Evolutionary conservation across 176 grass and related monocot genomes (phyloP).

Genomic region (maize (Zea mays)): Zm-B73-REFERENCE-NAM-5.0 NC_050096.1:28549001-28549500

Average conservation of each 20-base stretch:
- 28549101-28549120: slow-evolving; percentile 96
- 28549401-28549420: not conserved
- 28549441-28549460: not conserved
- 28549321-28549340: not conserved
- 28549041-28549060: slow-evolving; percentile 67
- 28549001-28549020: slow-evolving; percentile 53
- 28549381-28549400: not conserved
- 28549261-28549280: slow-evolving; percentile 99
- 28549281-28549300: slow-evolving; percentile 82
- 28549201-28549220: slow-evolving; percentile 81
- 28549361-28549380: not conserved
- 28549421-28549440: not conserved
- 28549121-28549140: slow-evolving; percentile 92
- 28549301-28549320: not conserved
- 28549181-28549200: slow-evolving; percentile 92
- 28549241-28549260: slow-evolving; percentile 95
- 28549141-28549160: slow-evolving; percentile 83
- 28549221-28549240: slow-evolving; percentile 86
- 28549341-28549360: not conserved
- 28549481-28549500: not conserved
- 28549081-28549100: slow-evolving; percentile 96
- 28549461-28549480: not conserved
- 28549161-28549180: slow-evolving; percentile 80
- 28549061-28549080: slow-evolving; percentile 91
- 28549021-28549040: slow-evolving; percentile 43